Base-by-base conservation (phyloP, 164 flowering plant genomes). In the Amborella trichopoda region DNA sequence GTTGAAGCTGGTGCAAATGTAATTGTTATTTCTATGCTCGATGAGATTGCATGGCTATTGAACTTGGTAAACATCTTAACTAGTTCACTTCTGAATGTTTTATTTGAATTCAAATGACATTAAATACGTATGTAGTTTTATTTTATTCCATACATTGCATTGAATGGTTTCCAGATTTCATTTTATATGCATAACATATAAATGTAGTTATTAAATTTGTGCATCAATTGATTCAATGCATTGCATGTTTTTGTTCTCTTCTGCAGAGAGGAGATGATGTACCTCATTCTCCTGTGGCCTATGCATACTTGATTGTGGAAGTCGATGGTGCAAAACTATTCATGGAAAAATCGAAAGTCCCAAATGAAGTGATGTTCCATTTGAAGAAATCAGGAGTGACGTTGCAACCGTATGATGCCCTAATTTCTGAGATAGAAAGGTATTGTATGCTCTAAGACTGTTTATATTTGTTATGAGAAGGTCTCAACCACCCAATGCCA, bases 41-140 rank as follows among this genome's bases (percentile, higher is more conserved):
- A 91, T 77, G 99, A 91, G 58, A 50, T 91, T 47, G 95, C 96
- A 6, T 91, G 99, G 99, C 64, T 91, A 65, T 65, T 91, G 70
- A 91, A 91, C 71, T 59, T 84, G 95, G 99, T 91, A 78, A 68
- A 39, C 25, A 23, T 49, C 44, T 37, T 53, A 38, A 20, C 23
- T 23, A 36, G 27, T 13, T 24, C n/a, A n/a, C n/a, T n/a, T n/a
- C n/a, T n/a, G n/a, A n/a, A n/a, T n/a, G n/a, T n/a, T n/a, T n/a
- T n/a, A n/a, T n/a, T n/a, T n/a, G n/a, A n/a, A n/a, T n/a, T n/a
- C n/a, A n/a, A n/a, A n/a, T n/a, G n/a, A n/a, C n/a, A n/a, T n/a
- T n/a, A n/a, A n/a, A n/a, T n/a, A n/a, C n/a, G n/a, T n/a, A n/a
- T n/a, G n/a, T n/a, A n/a, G n/a, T n/a, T n/a, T n/a, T n/a, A n/a